Evolutionary conservation across 2,329 filamentous ascomycete species (phyloP).

Genomic region (Fusarium sp.): DNA sequence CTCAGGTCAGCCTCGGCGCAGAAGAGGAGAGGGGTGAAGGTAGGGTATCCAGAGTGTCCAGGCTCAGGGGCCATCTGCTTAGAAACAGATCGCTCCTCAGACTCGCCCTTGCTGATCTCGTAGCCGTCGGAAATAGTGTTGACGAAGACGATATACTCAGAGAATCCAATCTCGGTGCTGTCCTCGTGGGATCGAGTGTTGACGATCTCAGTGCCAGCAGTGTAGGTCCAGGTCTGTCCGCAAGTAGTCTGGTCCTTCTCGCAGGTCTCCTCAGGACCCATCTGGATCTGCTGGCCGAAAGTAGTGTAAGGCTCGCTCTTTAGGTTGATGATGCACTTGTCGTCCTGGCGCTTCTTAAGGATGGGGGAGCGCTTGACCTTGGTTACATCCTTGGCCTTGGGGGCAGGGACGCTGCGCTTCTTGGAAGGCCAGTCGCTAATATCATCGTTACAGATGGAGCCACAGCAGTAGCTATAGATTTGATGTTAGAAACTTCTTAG

Average conservation of each 20-base stretch:
- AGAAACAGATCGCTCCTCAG: neutral
- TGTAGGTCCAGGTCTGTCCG: slow-evolving; percentile 8
- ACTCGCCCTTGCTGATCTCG: slow-evolving; percentile 12
- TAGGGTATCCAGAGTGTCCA: slow-evolving; percentile 17
- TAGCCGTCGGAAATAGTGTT: slow-evolving; percentile 8
- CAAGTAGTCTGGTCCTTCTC: slow-evolving; percentile 7
- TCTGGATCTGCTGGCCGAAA: slow-evolving; percentile 1
- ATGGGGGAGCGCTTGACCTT: slow-evolving; percentile 5
- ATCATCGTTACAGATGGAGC: slow-evolving; percentile 1
- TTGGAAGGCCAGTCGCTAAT: neutral
- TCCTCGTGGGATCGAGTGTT: neutral
- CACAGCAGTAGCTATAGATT: neutral
- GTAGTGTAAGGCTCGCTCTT: slow-evolving; percentile 16
- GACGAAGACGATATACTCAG: slow-evolving; percentile 9
- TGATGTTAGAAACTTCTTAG: neutral
- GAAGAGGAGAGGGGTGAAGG: slow-evolving; percentile 17
- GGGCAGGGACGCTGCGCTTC: neutral
- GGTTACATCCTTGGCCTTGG: neutral
- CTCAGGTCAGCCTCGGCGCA: slow-evolving; percentile 3
- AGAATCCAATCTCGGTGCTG: slow-evolving; percentile 14
- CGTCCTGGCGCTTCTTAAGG: slow-evolving; percentile 5
- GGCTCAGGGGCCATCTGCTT: slow-evolving; percentile 14
- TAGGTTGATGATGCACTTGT: slow-evolving; percentile 17
- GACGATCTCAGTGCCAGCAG: slow-evolving; percentile 2
- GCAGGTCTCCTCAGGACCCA: neutral